Evolutionary conservation across 2,329 filamentous ascomycete genomes (phyloP), one percentile per base, ranked within the genome.

Genomic region (Penicillium fuscoglaucum): DNA sequence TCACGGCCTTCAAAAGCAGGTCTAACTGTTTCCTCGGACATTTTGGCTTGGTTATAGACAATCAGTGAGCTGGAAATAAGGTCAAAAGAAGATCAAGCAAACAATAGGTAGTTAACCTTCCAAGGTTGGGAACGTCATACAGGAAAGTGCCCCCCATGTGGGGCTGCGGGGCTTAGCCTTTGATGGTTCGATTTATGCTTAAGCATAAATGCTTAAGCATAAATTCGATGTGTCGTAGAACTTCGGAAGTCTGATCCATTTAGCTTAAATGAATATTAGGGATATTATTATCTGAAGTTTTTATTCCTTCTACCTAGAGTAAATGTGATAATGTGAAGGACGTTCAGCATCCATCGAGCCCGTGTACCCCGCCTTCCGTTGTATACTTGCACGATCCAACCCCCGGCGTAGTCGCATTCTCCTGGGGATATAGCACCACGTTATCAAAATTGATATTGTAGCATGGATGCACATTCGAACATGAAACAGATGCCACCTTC

Each of bases 361-460:
- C 76, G 63, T 72, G 70, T 29, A 79, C 75, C 9, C 78, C 77
- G n/a, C 70, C 74, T 8, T 66, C 52, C 5, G 65, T 68, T 7
- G 71, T 72, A 58, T 73, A 78, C 46, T 68, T 70, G 65, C 78
- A 80, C 21, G 63, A 72, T 4, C 70, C 75, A 24, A 57, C 67
- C 13, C 69, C 74, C 13, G 66, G 68, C 10, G 63, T 67, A 12
- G 73, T 74, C 39, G 60, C 62, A 58, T 77, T 76, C 54, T 69
- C 56, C 15, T 58, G 62, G 2, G 67, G 70, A 33, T 66, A 71
- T 37, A 80, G 50, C 5, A 68, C 68, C 26, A 80, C 66, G 64
- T 80, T 76, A 49, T 79, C 72, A 61, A 79, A 79, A 4, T 72
- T 71, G 57, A 84, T 81, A 61, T 81, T 78, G 67, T 76, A 82